Evolutionary conservation across 2,329 filamentous ascomycete genomes (phyloP), one percentile per base, ranked within the genome.

Genomic region (Sporothrix brasiliensis): DNA sequence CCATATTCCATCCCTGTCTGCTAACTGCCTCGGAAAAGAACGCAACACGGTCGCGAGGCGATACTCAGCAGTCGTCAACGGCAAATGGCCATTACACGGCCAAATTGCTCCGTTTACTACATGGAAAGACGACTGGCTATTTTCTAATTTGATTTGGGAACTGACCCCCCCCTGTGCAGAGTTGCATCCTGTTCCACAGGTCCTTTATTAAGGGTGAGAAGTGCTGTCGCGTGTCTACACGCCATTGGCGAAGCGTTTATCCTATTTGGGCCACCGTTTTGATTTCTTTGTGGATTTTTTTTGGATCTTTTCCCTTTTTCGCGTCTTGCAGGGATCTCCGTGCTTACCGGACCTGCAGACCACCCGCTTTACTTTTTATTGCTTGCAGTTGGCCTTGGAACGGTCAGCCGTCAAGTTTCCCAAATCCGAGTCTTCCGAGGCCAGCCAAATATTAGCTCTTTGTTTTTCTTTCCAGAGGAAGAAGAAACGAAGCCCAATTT

Each of bases 211-310:
- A 63, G 58, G 14, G 60, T 9, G 56, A 44, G 34, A 49, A 27
- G 21, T 49, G 58, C 24, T 34, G 61, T 66, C 44, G 61, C 61
- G 61, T 66, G 61, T 66, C 61, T 66, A 4, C 44, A 66, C 3
- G 44, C 27, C 63, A 52, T 66, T 66, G 63, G 63, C 61, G 47
- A 50, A n/a, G 47, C 41, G 63, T 63, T 63, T 63, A n/a, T 63
- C 60, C 60, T 49, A 13, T 63, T 63, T 63, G 14, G 41, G 39
- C 14, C 60, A 27, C 60, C 60, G 41, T 63, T 49, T 63, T 63
- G 6, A 30, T 13, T 30, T 49, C 9, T 27, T 49, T 49, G 27
- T 53, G 50, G 50, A 7, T 5, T 27, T n/a, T 30, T 30, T 19
- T 13, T 61, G 34, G 56, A 61, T 61, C 34, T 19, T 61, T 34